Conservation (phyloP, 2,329 filamentous ascomycete genomes). For the Curvularia spicifera region DNA sequence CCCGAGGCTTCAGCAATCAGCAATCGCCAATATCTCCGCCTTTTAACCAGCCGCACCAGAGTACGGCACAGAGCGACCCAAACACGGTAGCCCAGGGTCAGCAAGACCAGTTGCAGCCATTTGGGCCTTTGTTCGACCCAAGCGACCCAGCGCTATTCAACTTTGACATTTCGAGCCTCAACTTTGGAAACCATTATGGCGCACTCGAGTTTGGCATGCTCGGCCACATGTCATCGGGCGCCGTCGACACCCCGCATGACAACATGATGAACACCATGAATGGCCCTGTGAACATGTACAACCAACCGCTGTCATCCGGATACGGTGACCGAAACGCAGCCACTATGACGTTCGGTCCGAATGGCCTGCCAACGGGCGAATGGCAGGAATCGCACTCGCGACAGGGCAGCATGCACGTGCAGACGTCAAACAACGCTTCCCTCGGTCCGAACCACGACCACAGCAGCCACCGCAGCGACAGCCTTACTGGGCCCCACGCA, state of each 20-base stretch:
- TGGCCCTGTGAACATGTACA: conserved; percentile 46
- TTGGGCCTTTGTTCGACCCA: conserved; percentile 77
- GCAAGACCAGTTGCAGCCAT: conserved; percentile 51
- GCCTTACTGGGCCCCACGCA: conserved; percentile 57
- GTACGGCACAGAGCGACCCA: conserved; percentile 57
- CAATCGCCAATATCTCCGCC: conserved; percentile 79
- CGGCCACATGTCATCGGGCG: conserved; percentile 92
- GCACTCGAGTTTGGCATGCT: conserved; percentile 96
- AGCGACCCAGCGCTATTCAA: conserved; percentile 94
- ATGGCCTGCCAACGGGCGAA: conserved; percentile 38
- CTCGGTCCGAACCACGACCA: conserved; percentile 45
- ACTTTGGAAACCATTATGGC: conserved; percentile 95
- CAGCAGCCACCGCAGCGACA: conserved; percentile 39
- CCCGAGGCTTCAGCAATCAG: conserved; percentile 65
- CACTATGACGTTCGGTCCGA: conserved; percentile 38
- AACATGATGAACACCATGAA: conserved; percentile 45
- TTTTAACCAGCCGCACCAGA: conserved; percentile 64
- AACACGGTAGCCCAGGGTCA: conserved; percentile 49
- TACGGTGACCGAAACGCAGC: conserved; percentile 39
- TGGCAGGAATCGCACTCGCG: conserved; percentile 51
- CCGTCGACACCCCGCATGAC: conserved; percentile 79
- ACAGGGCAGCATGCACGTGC: conserved; percentile 54
- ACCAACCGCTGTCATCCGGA: conserved; percentile 48
- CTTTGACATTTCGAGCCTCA: conserved; percentile 91
- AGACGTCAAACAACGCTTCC: conserved; percentile 52